phyloP scores from a whole-genome alignment of 805 yeast species.

The Pichia occidentalis region DNA sequence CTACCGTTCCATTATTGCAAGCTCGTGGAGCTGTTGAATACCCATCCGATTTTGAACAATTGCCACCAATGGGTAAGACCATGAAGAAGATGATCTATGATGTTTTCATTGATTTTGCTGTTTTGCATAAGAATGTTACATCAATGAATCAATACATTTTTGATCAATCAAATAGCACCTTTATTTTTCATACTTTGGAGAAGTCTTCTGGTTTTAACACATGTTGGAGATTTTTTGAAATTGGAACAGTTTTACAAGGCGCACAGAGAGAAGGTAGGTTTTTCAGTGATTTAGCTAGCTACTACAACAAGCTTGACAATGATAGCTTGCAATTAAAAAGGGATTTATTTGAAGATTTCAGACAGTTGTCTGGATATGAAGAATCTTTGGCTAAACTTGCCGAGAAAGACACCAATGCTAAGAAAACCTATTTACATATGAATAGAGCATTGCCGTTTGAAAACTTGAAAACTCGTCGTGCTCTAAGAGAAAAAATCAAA shows the following conservation, averaged over 20 bases:
- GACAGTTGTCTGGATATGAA: slow-evolving; percentile 10
- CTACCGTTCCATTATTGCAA: slow-evolving; percentile 20
- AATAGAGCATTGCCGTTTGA: slow-evolving; percentile 20
- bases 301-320: background rate
- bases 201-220: slow-evolving; percentile 20
- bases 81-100: slow-evolving; percentile 27
- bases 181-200: slow-evolving; percentile 20
- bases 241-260: slow-evolving; percentile 15
- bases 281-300: background rate
- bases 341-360: slow-evolving; percentile 9
- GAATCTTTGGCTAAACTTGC: slow-evolving; percentile 9
- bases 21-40: slow-evolving; percentile 20
- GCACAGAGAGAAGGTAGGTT: slow-evolving; percentile 7
- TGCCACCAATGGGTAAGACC: slow-evolving; percentile 18
- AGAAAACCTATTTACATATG: background rate
- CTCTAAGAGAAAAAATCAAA: slow-evolving; percentile 14
- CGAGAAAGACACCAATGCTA: slow-evolving; percentile 2
- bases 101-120: slow-evolving; percentile 25
- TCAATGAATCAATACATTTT: slow-evolving; percentile 19
- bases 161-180: slow-evolving; percentile 19
- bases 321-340: slow-evolving; percentile 3
- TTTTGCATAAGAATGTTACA: slow-evolving; percentile 20
- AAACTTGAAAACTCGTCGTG: slow-evolving; percentile 16
- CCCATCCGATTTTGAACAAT: slow-evolving; percentile 15
- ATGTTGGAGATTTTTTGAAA: slow-evolving; percentile 29